phyloP scores from a whole-genome alignment of 345 rosid species.

The Cochlearia excelsa region DNA sequence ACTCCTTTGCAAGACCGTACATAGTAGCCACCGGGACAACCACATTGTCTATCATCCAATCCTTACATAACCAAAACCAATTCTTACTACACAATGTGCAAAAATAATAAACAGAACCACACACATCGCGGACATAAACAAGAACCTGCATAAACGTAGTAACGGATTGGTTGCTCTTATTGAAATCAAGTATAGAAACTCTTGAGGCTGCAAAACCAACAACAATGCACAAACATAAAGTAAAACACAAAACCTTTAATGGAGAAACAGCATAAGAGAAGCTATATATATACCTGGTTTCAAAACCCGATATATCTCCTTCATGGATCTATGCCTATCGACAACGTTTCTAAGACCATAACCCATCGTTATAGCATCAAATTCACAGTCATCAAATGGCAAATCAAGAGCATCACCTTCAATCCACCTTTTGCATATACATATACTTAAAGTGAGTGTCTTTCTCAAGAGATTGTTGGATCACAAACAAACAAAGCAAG shows the following conservation, averaged over 20 bases:
- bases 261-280: not conserved
- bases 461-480: not conserved
- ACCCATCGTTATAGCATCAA: slow-evolving; percentile 85
- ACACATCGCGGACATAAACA: not conserved
- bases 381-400: slow-evolving; percentile 62
- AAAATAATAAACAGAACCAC: not conserved
- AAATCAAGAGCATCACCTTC: slow-evolving; percentile 78
- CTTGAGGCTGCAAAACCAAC: slow-evolving; percentile 50
- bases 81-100: not conserved
- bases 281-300: slow-evolving; percentile 56
- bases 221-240: not conserved
- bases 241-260: slow-evolving; percentile 7
- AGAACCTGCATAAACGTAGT: slow-evolving; percentile 66
- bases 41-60: slow-evolving; percentile 78
- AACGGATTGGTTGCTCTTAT: slow-evolving; percentile 53
- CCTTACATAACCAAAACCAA: slow-evolving; percentile 40
- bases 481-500: slow-evolving; percentile 23
- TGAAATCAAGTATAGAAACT: slow-evolving; percentile 77
- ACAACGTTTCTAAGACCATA: slow-evolving; percentile 79
- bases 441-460: not conserved
- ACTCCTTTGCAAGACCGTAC: slow-evolving; percentile 70
- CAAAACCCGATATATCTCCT: slow-evolving; percentile 66
- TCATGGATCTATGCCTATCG: slow-evolving; percentile 57
- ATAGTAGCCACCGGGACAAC: slow-evolving; percentile 77
- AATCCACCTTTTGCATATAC: slow-evolving; percentile 48